These are phyloP conservation scores for Vaccinium corymbosum DNA, from an alignment of 148 eudicot genomes.

Conservation along the genomic window DNA sequence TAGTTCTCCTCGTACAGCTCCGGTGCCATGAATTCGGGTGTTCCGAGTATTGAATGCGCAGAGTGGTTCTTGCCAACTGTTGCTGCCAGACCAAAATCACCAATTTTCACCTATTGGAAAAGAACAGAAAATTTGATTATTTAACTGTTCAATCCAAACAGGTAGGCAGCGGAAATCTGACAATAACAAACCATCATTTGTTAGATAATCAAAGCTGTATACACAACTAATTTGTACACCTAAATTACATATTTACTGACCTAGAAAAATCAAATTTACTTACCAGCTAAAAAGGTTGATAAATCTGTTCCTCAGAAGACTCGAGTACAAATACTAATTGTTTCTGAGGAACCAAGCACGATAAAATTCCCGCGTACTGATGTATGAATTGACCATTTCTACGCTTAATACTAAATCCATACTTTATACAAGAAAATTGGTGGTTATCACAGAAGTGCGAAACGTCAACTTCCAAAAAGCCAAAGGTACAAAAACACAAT, in stretches of 20 bases:
- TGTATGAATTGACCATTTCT: neutral
- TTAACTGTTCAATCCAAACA: constrained; percentile 11
- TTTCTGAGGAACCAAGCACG: neutral
- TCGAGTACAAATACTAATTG: neutral
- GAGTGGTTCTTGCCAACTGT: constrained; percentile 55
- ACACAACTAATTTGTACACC: too few species aligned
- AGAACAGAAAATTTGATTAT: neutral
- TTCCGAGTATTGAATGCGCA: constrained; percentile 70
- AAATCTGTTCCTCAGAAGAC: neutral
- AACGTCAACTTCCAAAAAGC: neutral
- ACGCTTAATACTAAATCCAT: neutral
- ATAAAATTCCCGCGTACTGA: neutral
- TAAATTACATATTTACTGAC: neutral
- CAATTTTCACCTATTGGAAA: constrained; percentile 63
- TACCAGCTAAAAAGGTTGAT: neutral
- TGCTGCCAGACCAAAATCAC: constrained; percentile 77
- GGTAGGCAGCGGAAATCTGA: neutral
- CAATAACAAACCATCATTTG: neutral
- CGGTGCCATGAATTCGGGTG: constrained; percentile 89
- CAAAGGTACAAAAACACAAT: neutral
- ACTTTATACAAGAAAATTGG: neutral
- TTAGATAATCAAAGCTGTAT: neutral
- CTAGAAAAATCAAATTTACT: neutral
- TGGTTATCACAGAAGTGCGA: neutral
- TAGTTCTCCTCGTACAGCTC: constrained; percentile 79